Base-by-base conservation (phyloP, 768 basidiomycete genomes). In the Leccinellum luteum region DNA sequence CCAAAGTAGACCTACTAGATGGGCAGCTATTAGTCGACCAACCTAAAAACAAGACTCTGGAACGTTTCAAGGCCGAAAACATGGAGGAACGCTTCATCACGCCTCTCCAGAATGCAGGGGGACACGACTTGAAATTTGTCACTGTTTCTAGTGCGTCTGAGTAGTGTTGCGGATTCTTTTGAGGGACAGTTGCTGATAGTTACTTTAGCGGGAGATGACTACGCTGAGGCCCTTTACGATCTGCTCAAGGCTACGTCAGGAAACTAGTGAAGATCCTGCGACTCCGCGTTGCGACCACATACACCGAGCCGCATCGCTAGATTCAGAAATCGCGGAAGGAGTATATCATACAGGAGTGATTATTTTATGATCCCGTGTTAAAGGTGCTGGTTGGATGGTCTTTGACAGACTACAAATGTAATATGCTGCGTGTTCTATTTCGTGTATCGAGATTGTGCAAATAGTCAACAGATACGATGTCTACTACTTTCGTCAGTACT, bases 1-100 rank as follows among this genome's bases (percentile, higher is more conserved):
- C 63, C 7, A 64, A 65, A 51, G 38, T 52, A 12, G 63, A 64
- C 30, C 28, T 61, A 4, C 50, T 64, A 5, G 45, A 54, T 23
- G 15, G 1, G 5, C 55, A 48, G 12, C 15, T 65, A 17, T 32
- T 52, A 9, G 7, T 61, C 23, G 50, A 64, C 15, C 23, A 23
- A 23, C 34, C 54, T 2, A 28, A 1, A 19, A 6, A 25, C 47
- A 50, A 43, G 55, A 17, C 7, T 25, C 4, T 43, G 13, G 34
- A 50, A 1, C 1, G 17, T 21, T 21, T 2, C 23, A 61, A 25
- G 31, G 25, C 45, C 19, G 32, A 7, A 2, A n/a, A 27, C 23
- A 0, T 61, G 23, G 3, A 52, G 0, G 5, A 64, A 32, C 17
- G 51, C 23, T 61, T 55, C 47, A 49, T 57, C 7, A 3, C 0